Base-by-base conservation (phyloP, 257 asterid species). In the Jacaranda copaia region DNA sequence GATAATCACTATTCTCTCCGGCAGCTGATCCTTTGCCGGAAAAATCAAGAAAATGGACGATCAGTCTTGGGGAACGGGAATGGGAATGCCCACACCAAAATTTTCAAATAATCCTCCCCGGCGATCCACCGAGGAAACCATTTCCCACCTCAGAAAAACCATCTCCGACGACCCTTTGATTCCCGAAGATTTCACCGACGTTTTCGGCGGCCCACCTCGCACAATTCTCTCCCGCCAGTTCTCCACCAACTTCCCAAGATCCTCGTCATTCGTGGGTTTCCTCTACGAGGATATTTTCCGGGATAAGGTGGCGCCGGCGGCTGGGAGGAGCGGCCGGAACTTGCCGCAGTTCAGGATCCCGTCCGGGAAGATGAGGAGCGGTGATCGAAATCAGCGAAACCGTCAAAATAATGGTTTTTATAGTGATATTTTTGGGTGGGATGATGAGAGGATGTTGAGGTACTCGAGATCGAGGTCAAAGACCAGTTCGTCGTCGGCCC, bases 141-240 rank as follows among this genome's bases (percentile, higher is more conserved):
- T 83, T 49, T 18, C 84, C 55, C 75, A 35, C 78, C 81, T 72
- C 52, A 77, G 84, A n/a, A 67, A 64, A 20, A n/a, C 67, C 45
- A 5, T 72, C 78, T 57, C 87, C 88, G 85, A 76, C 81, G 84
- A 81, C 74, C n/a, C 68, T 5, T 43, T 82, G 36, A 78, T 63
- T 66, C 81, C 91, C 6, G 87, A 88, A 11, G 89, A 87, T 72
- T 91, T 86, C 85, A 79, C 88, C 78, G 96, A 91, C 80, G 94
- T 92, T 8, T 92, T 90, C 40, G 97, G 97, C 6, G 96, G 97
- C 1, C 91, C 96, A 13, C 97, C 97, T 1, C 82, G 88, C 8
- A 85, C 88, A 0, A 83, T 90, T 36, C 82, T 87, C 77, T 80
- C 88, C 11, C 89, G 88, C 80, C 86, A 79, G 20, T 79, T 84